Conservation (phyloP, 179 eudicot genomes). For the Beta macrorhiza region DNA sequence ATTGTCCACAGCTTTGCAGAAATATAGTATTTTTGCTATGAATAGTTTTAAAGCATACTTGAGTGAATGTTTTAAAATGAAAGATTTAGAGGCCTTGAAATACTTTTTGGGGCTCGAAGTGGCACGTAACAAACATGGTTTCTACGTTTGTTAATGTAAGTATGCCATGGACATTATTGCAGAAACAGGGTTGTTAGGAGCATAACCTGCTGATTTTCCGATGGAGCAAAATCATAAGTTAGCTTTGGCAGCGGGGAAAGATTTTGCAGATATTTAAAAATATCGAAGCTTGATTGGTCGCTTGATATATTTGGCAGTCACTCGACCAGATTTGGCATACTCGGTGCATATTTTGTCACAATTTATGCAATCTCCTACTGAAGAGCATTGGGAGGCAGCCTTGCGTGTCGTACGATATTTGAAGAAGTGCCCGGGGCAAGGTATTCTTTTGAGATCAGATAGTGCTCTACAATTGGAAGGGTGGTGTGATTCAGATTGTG, state of each 20-base stretch:
- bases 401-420: not conserved
- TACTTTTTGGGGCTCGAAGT: slow-evolving; percentile 2
- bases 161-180: slow-evolving; percentile 5
- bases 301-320: slow-evolving; percentile 1
- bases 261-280: not conserved
- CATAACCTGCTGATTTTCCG: not conserved
- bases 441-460: not conserved
- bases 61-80: slow-evolving; percentile 7
- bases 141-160: not conserved
- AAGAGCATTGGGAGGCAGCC: slow-evolving; percentile 1
- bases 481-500: not conserved
- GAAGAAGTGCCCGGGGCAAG: not conserved
- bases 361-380: not conserved
- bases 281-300: slow-evolving; percentile 6
- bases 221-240: not conserved
- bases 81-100: not conserved
- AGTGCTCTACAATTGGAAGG: not conserved
- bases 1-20: not conserved
- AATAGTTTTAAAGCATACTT: not conserved
- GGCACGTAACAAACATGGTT: not conserved
- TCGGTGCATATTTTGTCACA: not conserved
- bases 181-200: too few relatives aligned
- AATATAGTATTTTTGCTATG: not conserved
- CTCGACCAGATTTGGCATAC: slow-evolving; percentile 1
- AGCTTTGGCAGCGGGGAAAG: not conserved